Evolutionary conservation across 2,329 filamentous ascomycete species (phyloP).

Genomic region (Huntiella moniliformis): DNA sequence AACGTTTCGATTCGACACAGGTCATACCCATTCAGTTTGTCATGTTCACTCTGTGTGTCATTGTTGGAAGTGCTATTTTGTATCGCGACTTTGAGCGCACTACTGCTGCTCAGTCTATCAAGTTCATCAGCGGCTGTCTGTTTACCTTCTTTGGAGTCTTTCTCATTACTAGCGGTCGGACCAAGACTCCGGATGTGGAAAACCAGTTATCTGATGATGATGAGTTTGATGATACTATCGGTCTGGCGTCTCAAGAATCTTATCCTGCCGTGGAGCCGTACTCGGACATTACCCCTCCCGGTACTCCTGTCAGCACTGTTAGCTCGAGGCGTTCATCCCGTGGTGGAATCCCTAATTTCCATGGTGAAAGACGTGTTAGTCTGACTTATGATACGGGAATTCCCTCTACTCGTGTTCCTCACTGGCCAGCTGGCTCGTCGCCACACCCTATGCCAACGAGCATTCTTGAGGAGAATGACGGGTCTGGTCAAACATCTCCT

Average conservation of each 20-base stretch:
- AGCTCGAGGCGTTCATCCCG: slow-evolving; percentile 23
- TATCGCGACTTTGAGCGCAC: slow-evolving; percentile 90
- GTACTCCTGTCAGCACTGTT: slow-evolving; percentile 3
- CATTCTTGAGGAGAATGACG: slow-evolving; percentile 1
- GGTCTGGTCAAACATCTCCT: slow-evolving; percentile 17
- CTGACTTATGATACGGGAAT: slow-evolving; percentile 20
- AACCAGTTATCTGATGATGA: slow-evolving; percentile 32
- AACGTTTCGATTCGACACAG: slow-evolving; percentile 90
- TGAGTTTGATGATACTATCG: slow-evolving; percentile 45
- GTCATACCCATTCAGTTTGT: slow-evolving; percentile 98
- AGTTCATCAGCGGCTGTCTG: slow-evolving; percentile 79
- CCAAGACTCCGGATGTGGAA: slow-evolving; percentile 37
- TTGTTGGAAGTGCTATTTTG: slow-evolving; percentile 77
- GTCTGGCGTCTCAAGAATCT: slow-evolving; percentile 28
- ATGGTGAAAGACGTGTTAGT: slow-evolving; percentile 19
- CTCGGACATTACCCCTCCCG: slow-evolving; percentile 10
- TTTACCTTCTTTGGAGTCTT: slow-evolving; percentile 95
- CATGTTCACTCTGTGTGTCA: slow-evolving; percentile 86
- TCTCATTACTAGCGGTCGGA: slow-evolving; percentile 75
- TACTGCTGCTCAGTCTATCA: slow-evolving; percentile 50
- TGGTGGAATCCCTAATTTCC: slow-evolving; percentile 24
- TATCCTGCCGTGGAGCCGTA: background rate
- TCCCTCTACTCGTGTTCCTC: slow-evolving; percentile 19
- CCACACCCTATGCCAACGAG: slow-evolving; percentile 1
- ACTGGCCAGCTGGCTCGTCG: background rate